Percentiles rank a stretch among this genome's conserved stretches.
These are phyloP conservation scores for Colletotrichum tamarilloi DNA, from an alignment of 2,329 filamentous ascomycete species.

Conservation along the genomic window DNA sequence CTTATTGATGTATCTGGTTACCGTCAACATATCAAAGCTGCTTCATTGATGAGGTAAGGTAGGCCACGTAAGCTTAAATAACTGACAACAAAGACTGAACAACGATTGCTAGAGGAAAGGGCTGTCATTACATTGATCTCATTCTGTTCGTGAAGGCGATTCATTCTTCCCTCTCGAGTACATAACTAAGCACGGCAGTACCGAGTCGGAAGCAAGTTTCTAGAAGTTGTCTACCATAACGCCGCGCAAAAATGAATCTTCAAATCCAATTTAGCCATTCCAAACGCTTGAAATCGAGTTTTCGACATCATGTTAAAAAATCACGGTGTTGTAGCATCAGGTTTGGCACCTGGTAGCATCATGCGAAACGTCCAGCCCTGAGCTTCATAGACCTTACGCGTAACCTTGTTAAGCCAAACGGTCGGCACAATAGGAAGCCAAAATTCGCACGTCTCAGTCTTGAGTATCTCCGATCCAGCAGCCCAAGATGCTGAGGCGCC, in stretches of 20 bases:
- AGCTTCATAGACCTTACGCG: conserved; percentile 38
- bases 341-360: conserved; percentile 44
- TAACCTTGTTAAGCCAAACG: conserved; percentile 44
- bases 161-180: neutral
- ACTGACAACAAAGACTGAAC: no score
- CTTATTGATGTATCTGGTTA: no score
- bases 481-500: conserved; percentile 39
- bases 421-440: conserved; percentile 45
- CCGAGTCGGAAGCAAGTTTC: neutral
- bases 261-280: neutral
- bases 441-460: conserved; percentile 44
- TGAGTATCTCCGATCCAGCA: conserved; percentile 21
- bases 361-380: conserved; percentile 46
- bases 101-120: no score
- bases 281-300: neutral
- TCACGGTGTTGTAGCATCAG: conserved; percentile 32
- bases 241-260: neutral
- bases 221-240: neutral
- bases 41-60: no score
- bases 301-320: no score
- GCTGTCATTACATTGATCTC: no score
- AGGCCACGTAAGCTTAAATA: no score
- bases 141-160: neutral
- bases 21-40: no score
- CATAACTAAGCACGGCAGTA: neutral